phyloP scores from a whole-genome alignment of 305 asterid genomes.

The Petunia hybrid region DNA sequence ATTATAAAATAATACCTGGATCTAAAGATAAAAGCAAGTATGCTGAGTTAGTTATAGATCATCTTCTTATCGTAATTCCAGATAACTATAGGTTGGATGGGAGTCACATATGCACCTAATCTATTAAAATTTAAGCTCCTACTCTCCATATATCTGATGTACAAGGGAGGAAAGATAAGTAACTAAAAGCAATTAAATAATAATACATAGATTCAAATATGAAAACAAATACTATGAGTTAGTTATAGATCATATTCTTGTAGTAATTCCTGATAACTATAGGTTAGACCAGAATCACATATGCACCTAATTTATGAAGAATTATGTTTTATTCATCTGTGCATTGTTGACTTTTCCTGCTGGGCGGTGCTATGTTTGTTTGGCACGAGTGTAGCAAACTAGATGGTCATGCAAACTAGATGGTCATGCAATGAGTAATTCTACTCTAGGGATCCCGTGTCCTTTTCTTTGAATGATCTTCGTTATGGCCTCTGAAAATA shows the following conservation, averaged over 20 bases:
- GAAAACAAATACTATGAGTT: conserved; percentile 14
- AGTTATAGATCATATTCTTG: conserved; percentile 12
- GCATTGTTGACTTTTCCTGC: conserved; percentile 18
- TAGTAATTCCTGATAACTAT: neutral
- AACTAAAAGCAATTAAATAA: conserved; percentile 1
- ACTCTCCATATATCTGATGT: too few species aligned
- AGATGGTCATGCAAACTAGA: neutral
- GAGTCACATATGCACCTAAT: conserved; percentile 25
- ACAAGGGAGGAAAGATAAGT: too few species aligned
- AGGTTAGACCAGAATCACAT: conserved; percentile 26
- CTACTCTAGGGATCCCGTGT: neutral
- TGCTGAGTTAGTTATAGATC: conserved; percentile 9
- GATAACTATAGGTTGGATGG: conserved; percentile 16
- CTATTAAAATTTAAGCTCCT: neutral
- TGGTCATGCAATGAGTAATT: conserved; percentile 5
- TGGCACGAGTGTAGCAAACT: neutral
- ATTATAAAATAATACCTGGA: neutral
- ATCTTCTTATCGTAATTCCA: conserved; percentile 2
- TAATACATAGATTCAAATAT: neutral
- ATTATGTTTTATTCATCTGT: conserved; percentile 20
- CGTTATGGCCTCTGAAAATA: conserved; percentile 12
- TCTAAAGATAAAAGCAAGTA: conserved; percentile 4
- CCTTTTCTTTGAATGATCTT: conserved; percentile 15
- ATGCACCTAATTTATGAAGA: conserved; percentile 10
- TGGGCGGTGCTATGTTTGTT: conserved; percentile 15